Evolutionary conservation across 306 rosid genomes (phyloP).

Genomic region (Citrullus amarus): DNA sequence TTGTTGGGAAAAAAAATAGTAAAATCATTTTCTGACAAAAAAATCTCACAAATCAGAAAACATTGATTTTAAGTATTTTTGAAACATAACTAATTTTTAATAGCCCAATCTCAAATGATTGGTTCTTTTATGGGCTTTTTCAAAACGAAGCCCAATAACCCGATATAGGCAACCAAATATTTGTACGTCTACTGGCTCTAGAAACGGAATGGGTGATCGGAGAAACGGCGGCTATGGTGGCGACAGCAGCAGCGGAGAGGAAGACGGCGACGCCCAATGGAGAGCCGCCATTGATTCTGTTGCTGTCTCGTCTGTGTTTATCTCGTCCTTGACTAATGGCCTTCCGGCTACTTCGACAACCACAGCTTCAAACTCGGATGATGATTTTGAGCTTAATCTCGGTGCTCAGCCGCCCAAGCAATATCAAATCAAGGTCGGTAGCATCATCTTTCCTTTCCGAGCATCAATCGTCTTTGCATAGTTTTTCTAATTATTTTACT

Average conservation of each 20-base stretch:
- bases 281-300: conserved; percentile 56
- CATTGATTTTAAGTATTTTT: too few relatives aligned
- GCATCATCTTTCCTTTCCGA: background rate
- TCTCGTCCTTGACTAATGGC: conserved; percentile 34
- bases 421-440: conserved; percentile 76
- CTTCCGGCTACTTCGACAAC: conserved; percentile 13
- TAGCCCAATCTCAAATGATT: too few relatives aligned
- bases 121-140: background rate
- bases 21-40: too few relatives aligned
- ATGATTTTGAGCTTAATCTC: conserved; percentile 17
- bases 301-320: conserved; percentile 29
- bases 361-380: conserved; percentile 3
- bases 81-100: too few relatives aligned
- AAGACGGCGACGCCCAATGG: conserved; percentile 81
- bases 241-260: conserved; percentile 63
- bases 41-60: too few relatives aligned
- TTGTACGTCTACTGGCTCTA: background rate
- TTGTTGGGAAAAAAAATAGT: too few relatives aligned
- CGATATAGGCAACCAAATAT: background rate
- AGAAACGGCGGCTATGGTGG: conserved; percentile 22
- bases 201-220: conserved; percentile 27
- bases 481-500: background rate
- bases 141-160: background rate
- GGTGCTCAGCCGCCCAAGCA: conserved; percentile 42
- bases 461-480: background rate